Evolutionary conservation across 2,329 filamentous ascomycete species (phyloP), one percentile per base, ranked within the genome.

Genomic region (Aspergillus neotritici): DNA sequence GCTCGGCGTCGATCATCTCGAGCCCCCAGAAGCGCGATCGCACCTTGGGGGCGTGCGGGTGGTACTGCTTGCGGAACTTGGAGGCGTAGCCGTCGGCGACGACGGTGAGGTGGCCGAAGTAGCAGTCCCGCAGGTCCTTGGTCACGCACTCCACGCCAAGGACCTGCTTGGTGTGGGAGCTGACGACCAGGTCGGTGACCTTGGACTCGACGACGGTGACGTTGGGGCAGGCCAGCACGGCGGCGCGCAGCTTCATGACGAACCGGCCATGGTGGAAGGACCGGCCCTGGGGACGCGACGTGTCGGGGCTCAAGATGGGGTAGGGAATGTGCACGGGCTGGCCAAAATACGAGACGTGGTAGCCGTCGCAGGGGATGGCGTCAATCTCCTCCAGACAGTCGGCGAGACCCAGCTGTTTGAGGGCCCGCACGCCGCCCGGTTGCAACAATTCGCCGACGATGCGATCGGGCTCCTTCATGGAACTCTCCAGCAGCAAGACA

Each of bases 371-470:
- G 15, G 80, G 76, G 36, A 94, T 76, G 4, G 89, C 82, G 62
- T 98, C 93, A 57, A 98, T 97, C 44, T 72, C 86, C 46, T 97
- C 88, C 46, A 97, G 70, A 62, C 88, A 94, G 57, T 90, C 80
- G 42, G 74, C 76, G 51, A 98, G 70, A 3, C 93, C 93, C 38
- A 98, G 73, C 62, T 86, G 81, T 60, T 83, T 78, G 57, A 98
- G 74, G 6, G 93, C 86, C 40, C 80, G 74, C 29, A 95, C 83
- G 38, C 93, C 93, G 39, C 93, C 93, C 0, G 93, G 93, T 68
- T 98, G 93, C 56, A 98, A 73, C 52, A 98, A 72, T 71, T 98
- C 93, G 56, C 93, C 93, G 37, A 98, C 89, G 54, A 98, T 98
- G 51, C 93, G 83, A 70, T 97, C 86, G 14, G 93, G 93, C 72